Conservation (phyloP, 2,329 filamentous ascomycete species). For the Beauveria pseudobassiana region DNA sequence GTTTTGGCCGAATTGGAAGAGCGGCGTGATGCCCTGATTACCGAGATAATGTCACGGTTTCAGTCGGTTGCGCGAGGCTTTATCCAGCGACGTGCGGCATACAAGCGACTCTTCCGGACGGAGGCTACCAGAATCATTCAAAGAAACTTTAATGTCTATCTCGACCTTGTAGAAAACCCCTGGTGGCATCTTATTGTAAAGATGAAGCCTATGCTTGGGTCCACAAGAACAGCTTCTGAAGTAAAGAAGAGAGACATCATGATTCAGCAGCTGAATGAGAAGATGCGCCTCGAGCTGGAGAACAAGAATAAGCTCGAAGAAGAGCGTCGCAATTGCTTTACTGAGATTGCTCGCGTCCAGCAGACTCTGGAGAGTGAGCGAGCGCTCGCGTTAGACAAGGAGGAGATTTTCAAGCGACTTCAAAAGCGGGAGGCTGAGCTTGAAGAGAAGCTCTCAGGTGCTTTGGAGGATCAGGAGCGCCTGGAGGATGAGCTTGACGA, state of each 20-base stretch:
- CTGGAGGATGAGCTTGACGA: slow-evolving; percentile 91
- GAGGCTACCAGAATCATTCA: slow-evolving; percentile 95
- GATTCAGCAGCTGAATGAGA: slow-evolving; percentile 79
- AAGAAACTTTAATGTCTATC: slow-evolving; percentile 85
- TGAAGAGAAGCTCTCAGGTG: slow-evolving; percentile 84
- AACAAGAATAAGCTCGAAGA: slow-evolving; percentile 81
- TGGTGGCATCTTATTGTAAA: slow-evolving; percentile 96
- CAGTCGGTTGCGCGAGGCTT: slow-evolving; percentile 90
- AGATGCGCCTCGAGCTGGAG: slow-evolving; percentile 68
- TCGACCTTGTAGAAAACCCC: slow-evolving; percentile 81
- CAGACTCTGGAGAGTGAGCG: slow-evolving; percentile 93
- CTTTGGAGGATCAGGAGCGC: slow-evolving; percentile 87
- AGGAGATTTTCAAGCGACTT: slow-evolving; percentile 97
- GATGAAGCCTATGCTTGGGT: slow-evolving; percentile 91
- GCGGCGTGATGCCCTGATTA: slow-evolving; percentile 84
- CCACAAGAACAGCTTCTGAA: slow-evolving; percentile 83
- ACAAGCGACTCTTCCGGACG: slow-evolving; percentile 88
- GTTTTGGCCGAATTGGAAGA: slow-evolving; percentile 96
- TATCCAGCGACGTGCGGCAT: slow-evolving; percentile 75
- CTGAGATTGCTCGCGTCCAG: slow-evolving; percentile 82
- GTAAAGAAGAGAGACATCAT: slow-evolving; percentile 93
- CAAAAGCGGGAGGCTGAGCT: slow-evolving; percentile 88
- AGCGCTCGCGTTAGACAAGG: slow-evolving; percentile 92
- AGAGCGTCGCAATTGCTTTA: slow-evolving; percentile 77
- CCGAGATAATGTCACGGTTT: slow-evolving; percentile 87